Evolutionary conservation across 1,139 yeast species (phyloP).

Genomic region (Casaregolazyma suthepensis): DNA sequence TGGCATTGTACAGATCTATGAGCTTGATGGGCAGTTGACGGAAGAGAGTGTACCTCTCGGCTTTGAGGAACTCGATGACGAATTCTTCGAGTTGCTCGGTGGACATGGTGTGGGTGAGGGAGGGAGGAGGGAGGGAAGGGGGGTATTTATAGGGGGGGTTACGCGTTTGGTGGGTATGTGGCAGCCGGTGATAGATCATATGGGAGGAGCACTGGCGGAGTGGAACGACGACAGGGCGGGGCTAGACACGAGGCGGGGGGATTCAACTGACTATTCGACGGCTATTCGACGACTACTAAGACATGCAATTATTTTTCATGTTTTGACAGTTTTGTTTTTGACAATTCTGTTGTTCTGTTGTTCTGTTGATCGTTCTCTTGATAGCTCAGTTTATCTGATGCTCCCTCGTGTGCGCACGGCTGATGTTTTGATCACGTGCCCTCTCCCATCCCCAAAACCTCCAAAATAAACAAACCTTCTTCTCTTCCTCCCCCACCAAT

Average conservation of each 20-base stretch:
- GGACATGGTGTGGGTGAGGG: not conserved
- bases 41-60: constrained; percentile 2
- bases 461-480: constrained; percentile 1
- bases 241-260: too few species aligned
- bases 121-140: not conserved
- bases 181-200: not conserved
- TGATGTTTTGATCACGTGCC: not conserved
- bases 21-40: constrained; percentile 10
- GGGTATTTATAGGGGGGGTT: not conserved
- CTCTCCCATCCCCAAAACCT: not conserved
- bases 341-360: too few species aligned
- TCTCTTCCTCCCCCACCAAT: not conserved
- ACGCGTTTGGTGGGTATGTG: not conserved
- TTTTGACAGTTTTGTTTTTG: too few species aligned
- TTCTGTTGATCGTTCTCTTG: too few species aligned
- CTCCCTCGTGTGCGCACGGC: not conserved
- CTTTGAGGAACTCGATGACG: constrained; percentile 10
- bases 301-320: not conserved
- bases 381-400: too few species aligned
- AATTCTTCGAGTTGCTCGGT: constrained; percentile 7
- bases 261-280: too few species aligned
- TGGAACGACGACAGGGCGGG: too few species aligned
- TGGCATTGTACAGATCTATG: not conserved
- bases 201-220: not conserved
- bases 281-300: too few species aligned